Evolutionary conservation across 768 basidiomycete genomes (phyloP).

Genomic region (Rhodotorula paludigena): DNA sequence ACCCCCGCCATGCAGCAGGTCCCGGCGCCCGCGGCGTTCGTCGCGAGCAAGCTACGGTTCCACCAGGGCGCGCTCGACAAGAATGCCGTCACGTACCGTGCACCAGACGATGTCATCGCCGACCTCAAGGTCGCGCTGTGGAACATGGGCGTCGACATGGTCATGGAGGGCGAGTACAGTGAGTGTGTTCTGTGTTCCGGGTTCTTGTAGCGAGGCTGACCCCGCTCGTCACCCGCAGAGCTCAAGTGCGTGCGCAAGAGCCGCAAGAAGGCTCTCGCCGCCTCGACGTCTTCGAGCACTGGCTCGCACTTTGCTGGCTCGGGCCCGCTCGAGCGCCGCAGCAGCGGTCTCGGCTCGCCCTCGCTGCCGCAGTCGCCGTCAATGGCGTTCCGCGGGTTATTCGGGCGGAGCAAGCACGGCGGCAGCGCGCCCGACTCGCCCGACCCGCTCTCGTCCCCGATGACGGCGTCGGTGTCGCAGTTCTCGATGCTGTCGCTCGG

Average conservation of each 20-base stretch:
- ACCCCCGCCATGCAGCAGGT: background rate
- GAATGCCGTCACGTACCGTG: slow-evolving; percentile 73
- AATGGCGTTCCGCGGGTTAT: slow-evolving; percentile 36
- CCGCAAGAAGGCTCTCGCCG: slow-evolving; percentile 30
- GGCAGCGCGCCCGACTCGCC: slow-evolving; percentile 3
- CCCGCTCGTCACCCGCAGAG: slow-evolving; percentile 1
- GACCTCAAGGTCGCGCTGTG: slow-evolving; percentile 74
- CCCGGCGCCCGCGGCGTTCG: slow-evolving; percentile 46
- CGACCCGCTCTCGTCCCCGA: slow-evolving; percentile 27
- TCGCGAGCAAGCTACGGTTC: slow-evolving; percentile 58
- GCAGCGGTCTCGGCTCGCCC: slow-evolving; percentile 7
- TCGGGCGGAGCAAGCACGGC: slow-evolving; percentile 12
- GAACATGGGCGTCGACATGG: slow-evolving; percentile 84
- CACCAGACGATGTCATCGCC: slow-evolving; percentile 80
- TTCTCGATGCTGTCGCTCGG: slow-evolving; percentile 28
- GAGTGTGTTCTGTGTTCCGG: background rate
- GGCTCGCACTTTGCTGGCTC: background rate
- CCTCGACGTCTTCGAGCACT: background rate
- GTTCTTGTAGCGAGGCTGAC: background rate
- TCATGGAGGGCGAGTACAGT: slow-evolving; percentile 84
- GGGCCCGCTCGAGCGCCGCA: slow-evolving; percentile 47
- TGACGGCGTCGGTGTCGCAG: slow-evolving; percentile 27
- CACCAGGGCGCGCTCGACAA: slow-evolving; percentile 92
- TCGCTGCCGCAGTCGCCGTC: slow-evolving; percentile 36
- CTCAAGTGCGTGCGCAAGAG: slow-evolving; percentile 40